Conservation (phyloP, 2,329 filamentous ascomycete species). For the Claviceps citrina region DNA sequence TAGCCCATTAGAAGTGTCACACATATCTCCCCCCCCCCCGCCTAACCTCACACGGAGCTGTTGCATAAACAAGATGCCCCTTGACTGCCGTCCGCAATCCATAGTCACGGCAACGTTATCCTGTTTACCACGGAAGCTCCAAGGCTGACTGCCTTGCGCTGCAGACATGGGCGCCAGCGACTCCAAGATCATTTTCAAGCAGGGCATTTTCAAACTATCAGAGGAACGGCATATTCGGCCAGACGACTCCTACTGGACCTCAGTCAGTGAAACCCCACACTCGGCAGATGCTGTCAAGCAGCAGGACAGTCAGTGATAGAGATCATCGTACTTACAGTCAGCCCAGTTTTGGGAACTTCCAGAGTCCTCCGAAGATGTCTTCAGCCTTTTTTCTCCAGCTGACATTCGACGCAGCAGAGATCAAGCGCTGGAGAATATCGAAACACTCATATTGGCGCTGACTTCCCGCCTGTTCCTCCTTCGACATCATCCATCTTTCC, state of each 20-base stretch:
- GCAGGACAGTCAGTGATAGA: background rate
- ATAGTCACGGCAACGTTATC: slow-evolving; percentile 7
- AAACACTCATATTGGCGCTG: slow-evolving; percentile 72
- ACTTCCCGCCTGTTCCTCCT: slow-evolving; percentile 70
- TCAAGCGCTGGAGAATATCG: slow-evolving; percentile 69
- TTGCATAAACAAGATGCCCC: too few relatives aligned
- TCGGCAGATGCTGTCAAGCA: background rate
- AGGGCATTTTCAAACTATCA: slow-evolving; percentile 93
- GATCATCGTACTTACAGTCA: background rate
- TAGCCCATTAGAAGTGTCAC: too few relatives aligned
- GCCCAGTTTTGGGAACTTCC: slow-evolving; percentile 92
- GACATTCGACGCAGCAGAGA: slow-evolving; percentile 83
- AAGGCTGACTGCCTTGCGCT: slow-evolving; percentile 11
- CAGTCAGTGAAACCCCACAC: slow-evolving; percentile 39
- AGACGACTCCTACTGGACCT: slow-evolving; percentile 84
- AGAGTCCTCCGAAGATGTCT: slow-evolving; percentile 89
- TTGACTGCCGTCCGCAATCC: too few relatives aligned
- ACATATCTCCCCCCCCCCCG: too few relatives aligned
- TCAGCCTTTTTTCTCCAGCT: slow-evolving; percentile 80
- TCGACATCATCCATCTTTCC: slow-evolving; percentile 80
- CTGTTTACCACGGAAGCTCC: slow-evolving; percentile 5
- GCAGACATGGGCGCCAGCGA: slow-evolving; percentile 82
- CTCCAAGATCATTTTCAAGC: slow-evolving; percentile 97
- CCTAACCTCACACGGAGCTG: too few relatives aligned
- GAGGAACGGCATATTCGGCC: slow-evolving; percentile 76